These are phyloP conservation scores for Globisporangium rhizosaccharum DNA, from an alignment of 352 stramenopile genomes.

Conservation along the genomic window DNA sequence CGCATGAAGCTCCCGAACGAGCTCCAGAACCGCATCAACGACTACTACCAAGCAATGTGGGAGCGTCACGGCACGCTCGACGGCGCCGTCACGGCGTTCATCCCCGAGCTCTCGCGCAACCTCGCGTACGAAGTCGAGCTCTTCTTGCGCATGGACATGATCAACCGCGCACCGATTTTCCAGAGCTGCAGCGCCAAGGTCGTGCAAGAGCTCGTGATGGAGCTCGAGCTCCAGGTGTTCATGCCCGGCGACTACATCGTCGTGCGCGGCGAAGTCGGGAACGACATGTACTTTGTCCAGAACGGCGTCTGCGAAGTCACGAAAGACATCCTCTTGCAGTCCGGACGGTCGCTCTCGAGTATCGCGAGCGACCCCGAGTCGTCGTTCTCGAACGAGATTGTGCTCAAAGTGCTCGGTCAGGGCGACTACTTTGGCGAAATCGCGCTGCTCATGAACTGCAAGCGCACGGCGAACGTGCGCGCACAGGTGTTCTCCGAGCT, in stretches of 20 bases:
- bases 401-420: slow-evolving; percentile 61
- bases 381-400: slow-evolving; percentile 33
- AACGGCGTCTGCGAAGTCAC: slow-evolving; percentile 74
- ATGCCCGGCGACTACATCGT: slow-evolving; percentile 85
- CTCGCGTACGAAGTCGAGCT: slow-evolving; percentile 80
- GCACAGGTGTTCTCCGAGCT: slow-evolving; percentile 70
- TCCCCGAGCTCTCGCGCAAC: slow-evolving; percentile 74
- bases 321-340: slow-evolving; percentile 35
- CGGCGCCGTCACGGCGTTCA: slow-evolving; percentile 66
- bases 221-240: slow-evolving; percentile 77
- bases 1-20: slow-evolving; percentile 72
- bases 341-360: slow-evolving; percentile 3
- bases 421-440: slow-evolving; percentile 84
- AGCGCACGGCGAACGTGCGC: slow-evolving; percentile 73
- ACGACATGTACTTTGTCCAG: slow-evolving; percentile 89
- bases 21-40: slow-evolving; percentile 79
- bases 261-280: slow-evolving; percentile 72
- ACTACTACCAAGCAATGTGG: slow-evolving; percentile 87
- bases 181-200: slow-evolving; percentile 78
- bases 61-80: slow-evolving; percentile 77
- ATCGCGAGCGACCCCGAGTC: background rate
- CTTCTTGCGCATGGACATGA: slow-evolving; percentile 85
- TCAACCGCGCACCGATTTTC: slow-evolving; percentile 82
- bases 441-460: slow-evolving; percentile 80
- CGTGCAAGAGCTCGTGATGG: slow-evolving; percentile 79